Base-by-base conservation (phyloP, 2,329 filamentous ascomycete genomes). In the Trichoderma aggressivum region DNA sequence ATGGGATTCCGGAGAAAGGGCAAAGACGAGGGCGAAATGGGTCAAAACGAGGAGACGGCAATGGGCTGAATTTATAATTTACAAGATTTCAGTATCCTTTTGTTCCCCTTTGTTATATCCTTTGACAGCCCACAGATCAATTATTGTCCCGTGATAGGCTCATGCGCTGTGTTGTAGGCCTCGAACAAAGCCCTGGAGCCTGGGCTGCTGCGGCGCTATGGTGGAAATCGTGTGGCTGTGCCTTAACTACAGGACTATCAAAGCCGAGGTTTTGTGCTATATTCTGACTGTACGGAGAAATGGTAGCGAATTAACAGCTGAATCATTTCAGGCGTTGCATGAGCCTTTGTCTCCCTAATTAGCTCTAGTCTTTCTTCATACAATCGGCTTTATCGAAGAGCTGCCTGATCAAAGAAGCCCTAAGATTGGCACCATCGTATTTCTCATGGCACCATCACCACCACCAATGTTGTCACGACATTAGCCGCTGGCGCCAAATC, bases 111-210 rank as follows among this genome's bases (percentile, higher is more conserved):
- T 21, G 10, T 50, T 50, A 34, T 43, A 43, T 39, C 59, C 55
- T 59, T 30, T 36, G 16, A 65, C 43, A 34, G 11, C 21, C 43
- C 47, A 32, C 18, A 24, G 10, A 34, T 21, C 21, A 18, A 2
- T 18, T 26, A 26, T 39, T 39, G 12, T 18, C 5, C 34, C 16
- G 18, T 36, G 32, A 26, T 39, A 24, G 47, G n/a, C 47, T 24
- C 21, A 21, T 24, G 47, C 26, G 36, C 16, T 39, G 7, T 58
- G 63, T 26, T 47, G 39, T 60, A 24, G 21, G 66, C 66, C 39
- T 36, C 10, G 36, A 50, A 16, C 26, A 69, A 61, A 24, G 66
- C 66, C 65, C 53, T 69, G 66, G 16, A 69, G 66, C 66, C 65
- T 69, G 11, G 56, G 11, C 3, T 18, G 5, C 47, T 18, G 16